These are phyloP conservation scores for Akanthomyces dipterigenus DNA, from an alignment of 2,329 filamentous ascomycete genomes.

Conservation along the genomic window DNA sequence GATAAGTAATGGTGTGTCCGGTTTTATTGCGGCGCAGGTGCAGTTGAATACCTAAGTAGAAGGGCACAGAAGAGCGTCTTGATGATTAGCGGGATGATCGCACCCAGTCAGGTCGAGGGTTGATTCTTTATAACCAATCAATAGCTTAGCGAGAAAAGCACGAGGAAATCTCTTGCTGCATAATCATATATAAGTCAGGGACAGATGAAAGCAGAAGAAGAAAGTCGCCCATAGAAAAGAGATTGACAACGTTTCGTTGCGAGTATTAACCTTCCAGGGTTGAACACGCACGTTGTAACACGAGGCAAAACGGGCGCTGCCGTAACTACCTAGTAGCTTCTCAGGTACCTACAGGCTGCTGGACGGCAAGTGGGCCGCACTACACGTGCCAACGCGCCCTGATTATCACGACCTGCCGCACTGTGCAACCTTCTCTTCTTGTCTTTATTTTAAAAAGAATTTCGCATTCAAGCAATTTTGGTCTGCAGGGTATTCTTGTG, in stretches of 20 bases:
- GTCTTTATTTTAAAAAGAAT: background rate
- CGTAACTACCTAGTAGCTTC: background rate
- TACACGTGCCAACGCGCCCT: constrained; percentile 9
- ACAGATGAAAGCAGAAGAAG: background rate
- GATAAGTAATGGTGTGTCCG: constrained; percentile 82
- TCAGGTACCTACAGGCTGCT: too few relatives aligned
- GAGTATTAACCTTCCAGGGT: background rate
- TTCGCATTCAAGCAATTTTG: background rate
- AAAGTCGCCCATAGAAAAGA: background rate
- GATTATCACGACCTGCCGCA: background rate
- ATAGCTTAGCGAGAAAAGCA: background rate
- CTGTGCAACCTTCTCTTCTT: background rate
- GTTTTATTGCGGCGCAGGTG: constrained; percentile 55
- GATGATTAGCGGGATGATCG: background rate
- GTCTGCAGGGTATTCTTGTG: background rate
- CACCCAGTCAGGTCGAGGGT: background rate
- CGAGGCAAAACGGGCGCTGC: background rate
- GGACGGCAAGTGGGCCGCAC: constrained; percentile 2
- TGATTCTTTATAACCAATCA: background rate
- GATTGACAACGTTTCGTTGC: background rate
- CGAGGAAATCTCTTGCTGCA: background rate
- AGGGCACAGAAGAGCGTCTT: background rate
- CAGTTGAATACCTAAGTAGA: constrained; percentile 18
- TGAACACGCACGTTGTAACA: background rate
- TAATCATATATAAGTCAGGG: background rate